Evolutionary conservation across 768 basidiomycete genomes (phyloP), one percentile per base, ranked within the genome.

Genomic region (Boletus edulis): DNA sequence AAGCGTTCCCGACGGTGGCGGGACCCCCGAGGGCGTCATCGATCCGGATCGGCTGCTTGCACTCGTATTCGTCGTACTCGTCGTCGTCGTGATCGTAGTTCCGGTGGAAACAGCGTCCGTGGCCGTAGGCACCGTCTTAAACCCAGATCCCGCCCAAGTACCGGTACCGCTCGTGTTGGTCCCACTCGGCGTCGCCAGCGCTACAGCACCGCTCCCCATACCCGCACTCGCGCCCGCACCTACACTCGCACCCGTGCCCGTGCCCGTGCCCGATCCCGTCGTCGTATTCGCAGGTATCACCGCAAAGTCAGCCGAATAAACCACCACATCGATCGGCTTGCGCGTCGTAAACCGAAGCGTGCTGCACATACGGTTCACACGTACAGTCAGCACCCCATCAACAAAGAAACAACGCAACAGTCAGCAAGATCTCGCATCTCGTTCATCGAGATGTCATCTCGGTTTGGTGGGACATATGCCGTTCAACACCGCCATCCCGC

Each of bases 251-350:
- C 41, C 35, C 42, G 35, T 31, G 1, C 40, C 43, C 42, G 27
- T 39, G 13, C 44, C 42, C 31, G 18, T 39, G 0, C 17, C 37
- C 43, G 48, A 44, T 37, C 32, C 47, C 38, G 46, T 32, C 31
- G 55, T 62, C 46, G 48, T 58, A 37, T 65, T 62, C 29, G 60
- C 54, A 46, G 66, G 57, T 7, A 64, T 47, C 42, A 85, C 78
- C 38, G 57, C 60, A 52, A 87, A 87, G 57, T 79, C 74, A 9
- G 82, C 78, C 18, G 81, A 78, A 62, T 80, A 85, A 22, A 81
- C 60, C 1, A 72, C 72, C 24, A 55, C n/a, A 5, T 55, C 32
- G 13, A 45, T 51, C 14, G 72, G 73, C 4, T 56, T 47, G 22
- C 55, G 42, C 52, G 68, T 65, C 43, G 62, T 58, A 44, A 78